A percentile compares a stretch with the other conserved stretches of the same genome.
Conservation (phyloP, 2,329 filamentous ascomycete species). For the Phialocephala subalpina region DNA sequence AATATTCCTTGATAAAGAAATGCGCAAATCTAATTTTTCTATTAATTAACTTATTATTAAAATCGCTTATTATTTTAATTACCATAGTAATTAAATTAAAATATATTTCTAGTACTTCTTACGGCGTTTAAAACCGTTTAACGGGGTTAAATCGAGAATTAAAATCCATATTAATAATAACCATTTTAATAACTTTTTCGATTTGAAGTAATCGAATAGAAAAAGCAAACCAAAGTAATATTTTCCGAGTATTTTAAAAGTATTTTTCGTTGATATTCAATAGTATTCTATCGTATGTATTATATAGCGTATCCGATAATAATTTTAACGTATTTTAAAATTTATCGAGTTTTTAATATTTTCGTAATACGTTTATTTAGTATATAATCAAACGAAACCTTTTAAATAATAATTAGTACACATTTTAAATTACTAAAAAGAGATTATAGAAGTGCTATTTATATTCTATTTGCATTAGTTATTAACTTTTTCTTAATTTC, state of each 20-base stretch:
- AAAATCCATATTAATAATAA: conserved; percentile 36
- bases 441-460: no score
- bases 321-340: conserved; percentile 24
- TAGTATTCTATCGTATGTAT: conserved; percentile 40
- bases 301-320: conserved; percentile 35
- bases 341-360: conserved; percentile 29
- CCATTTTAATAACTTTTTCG: conserved; percentile 37
- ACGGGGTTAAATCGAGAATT: conserved; percentile 35
- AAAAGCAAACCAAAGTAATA: conserved; percentile 38
- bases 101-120: conserved; percentile 30
- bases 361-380: conserved; percentile 42
- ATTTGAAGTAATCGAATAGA: conserved; percentile 36
- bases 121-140: conserved; percentile 36
- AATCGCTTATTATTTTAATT: neutral
- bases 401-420: neutral
- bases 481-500: no score
- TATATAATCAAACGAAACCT: conserved; percentile 42
- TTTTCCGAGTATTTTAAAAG: conserved; percentile 23
- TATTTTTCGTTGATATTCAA: conserved; percentile 32
- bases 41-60: neutral
- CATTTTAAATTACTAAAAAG: no score
- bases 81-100: conserved; percentile 2
- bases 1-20: conserved; percentile 5
- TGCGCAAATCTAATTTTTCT: neutral
- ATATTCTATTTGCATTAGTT: no score